Evolutionary conservation across 1,284 basidiomycete genomes (phyloP).

Genomic region (Melampsora abietis-canadensis): DNA sequence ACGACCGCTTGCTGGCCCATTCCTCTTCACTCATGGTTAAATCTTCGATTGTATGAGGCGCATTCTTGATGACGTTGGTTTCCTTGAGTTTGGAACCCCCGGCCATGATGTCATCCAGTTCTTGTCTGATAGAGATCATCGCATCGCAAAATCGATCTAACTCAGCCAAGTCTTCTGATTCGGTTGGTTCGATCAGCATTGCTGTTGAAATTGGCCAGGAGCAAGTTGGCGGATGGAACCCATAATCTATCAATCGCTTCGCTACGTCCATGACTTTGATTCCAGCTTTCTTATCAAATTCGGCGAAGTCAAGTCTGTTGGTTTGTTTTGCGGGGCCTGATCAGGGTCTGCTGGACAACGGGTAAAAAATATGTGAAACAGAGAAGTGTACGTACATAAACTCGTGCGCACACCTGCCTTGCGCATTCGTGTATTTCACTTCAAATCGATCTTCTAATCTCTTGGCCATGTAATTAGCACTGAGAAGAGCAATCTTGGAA

Average conservation of each 20-base stretch:
- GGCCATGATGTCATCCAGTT: slow-evolving; percentile 79
- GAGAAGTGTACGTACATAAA: slow-evolving; percentile 58
- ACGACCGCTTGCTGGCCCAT: slow-evolving; percentile 72
- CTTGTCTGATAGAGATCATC: slow-evolving; percentile 89
- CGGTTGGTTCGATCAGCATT: slow-evolving; percentile 88
- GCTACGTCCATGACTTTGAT: slow-evolving; percentile 93
- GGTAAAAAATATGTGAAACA: not conserved
- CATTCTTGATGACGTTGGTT: slow-evolving; percentile 80
- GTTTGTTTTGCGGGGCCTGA: not conserved
- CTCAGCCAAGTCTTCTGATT: slow-evolving; percentile 85
- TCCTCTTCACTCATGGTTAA: slow-evolving; percentile 67
- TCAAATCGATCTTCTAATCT: slow-evolving; percentile 80
- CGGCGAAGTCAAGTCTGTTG: slow-evolving; percentile 73
- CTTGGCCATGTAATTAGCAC: slow-evolving; percentile 94
- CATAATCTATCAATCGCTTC: slow-evolving; percentile 77
- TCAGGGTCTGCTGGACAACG: not conserved
- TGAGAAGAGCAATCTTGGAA: slow-evolving; percentile 81
- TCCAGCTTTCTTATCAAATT: slow-evolving; percentile 82
- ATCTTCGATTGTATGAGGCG: slow-evolving; percentile 80
- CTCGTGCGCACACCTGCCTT: slow-evolving; percentile 90
- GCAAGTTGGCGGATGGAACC: slow-evolving; percentile 85
- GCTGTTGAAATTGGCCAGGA: slow-evolving; percentile 92
- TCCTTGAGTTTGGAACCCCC: slow-evolving; percentile 75
- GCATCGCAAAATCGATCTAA: slow-evolving; percentile 93
- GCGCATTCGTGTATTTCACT: slow-evolving; percentile 82